Evolutionary conservation across 495 filamentous ascomycete genomes (phyloP).

Genomic region (Glonium stellatum): DNA sequence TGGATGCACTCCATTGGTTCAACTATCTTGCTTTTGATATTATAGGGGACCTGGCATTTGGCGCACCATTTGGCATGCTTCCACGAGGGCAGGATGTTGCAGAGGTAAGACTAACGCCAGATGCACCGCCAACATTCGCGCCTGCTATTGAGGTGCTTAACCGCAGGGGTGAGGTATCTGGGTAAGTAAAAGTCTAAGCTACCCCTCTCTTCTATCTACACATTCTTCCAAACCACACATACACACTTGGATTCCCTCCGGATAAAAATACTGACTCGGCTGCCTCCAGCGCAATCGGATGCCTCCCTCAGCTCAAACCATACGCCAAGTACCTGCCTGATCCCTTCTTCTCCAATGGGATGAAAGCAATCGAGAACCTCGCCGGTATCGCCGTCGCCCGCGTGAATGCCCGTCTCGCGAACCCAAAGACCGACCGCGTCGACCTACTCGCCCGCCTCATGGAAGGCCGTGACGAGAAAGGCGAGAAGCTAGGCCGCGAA

Average conservation of each 20-base stretch:
- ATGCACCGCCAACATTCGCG: slow-evolving; percentile 48
- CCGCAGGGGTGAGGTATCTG: slow-evolving; percentile 60
- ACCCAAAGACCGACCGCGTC: slow-evolving; percentile 58
- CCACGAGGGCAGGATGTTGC: slow-evolving; percentile 55
- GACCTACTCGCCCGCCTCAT: slow-evolving; percentile 79
- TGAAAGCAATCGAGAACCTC: slow-evolving; percentile 57
- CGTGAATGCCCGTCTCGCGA: slow-evolving; percentile 64
- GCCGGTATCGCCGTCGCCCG: slow-evolving; percentile 71
- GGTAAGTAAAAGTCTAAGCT: slow-evolving; percentile 21
- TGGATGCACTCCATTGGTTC: slow-evolving; percentile 87
- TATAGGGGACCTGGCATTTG: slow-evolving; percentile 64
- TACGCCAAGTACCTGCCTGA: slow-evolving; percentile 61
- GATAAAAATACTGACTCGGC: not conserved
- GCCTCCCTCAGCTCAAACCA: slow-evolving; percentile 53
- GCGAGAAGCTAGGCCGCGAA: slow-evolving; percentile 61
- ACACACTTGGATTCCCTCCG: no score
- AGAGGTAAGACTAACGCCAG: slow-evolving; percentile 51
- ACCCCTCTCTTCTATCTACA: not conserved
- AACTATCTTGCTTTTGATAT: slow-evolving; percentile 93
- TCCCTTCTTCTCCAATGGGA: slow-evolving; percentile 58
- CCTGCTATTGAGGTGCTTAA: slow-evolving; percentile 68
- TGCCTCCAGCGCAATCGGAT: slow-evolving; percentile 46
- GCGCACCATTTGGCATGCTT: slow-evolving; percentile 45
- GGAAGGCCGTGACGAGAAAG: slow-evolving; percentile 78
- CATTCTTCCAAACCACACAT: no score